phyloP scores from a whole-genome alignment of 129 eudicot genomes.

The Centella asiatica region DNA sequence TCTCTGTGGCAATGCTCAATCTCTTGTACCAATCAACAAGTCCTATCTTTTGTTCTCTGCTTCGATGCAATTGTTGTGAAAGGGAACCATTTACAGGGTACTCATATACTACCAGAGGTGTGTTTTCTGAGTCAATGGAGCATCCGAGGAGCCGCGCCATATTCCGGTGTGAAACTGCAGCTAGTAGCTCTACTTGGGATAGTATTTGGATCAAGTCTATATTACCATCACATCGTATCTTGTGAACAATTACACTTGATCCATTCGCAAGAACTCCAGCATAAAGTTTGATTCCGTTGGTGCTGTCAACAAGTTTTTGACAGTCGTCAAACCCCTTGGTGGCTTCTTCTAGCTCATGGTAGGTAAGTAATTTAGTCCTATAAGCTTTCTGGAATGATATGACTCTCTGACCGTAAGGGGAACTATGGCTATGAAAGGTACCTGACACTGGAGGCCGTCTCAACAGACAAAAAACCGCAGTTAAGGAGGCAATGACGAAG shows the following conservation, averaged over 20 bases:
- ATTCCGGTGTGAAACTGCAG: slow-evolving; percentile 47
- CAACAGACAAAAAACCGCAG: slow-evolving; percentile 45
- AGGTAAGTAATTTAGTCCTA: slow-evolving; percentile 50
- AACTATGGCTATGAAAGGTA: slow-evolving; percentile 22
- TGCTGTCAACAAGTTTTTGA: slow-evolving; percentile 34
- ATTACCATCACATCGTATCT: slow-evolving; percentile 47
- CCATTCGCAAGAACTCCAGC: slow-evolving; percentile 50
- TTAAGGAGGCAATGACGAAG: slow-evolving; percentile 38
- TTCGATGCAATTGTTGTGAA: slow-evolving; percentile 37
- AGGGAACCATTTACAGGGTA: slow-evolving; percentile 67
- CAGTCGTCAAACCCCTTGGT: slow-evolving; percentile 56
- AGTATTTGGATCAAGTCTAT: slow-evolving; percentile 50
- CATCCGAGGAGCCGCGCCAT: slow-evolving; percentile 80
- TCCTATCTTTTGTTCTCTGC: slow-evolving; percentile 26
- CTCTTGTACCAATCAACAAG: slow-evolving; percentile 69
- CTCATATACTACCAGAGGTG: slow-evolving; percentile 62
- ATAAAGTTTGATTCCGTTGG: slow-evolving; percentile 36
- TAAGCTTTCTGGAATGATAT: slow-evolving; percentile 36
- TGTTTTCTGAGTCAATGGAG: slow-evolving; percentile 60
- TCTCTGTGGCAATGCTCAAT: slow-evolving; percentile 51
- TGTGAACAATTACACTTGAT: slow-evolving; percentile 52
- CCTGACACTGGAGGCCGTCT: slow-evolving; percentile 43
- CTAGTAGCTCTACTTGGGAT: slow-evolving; percentile 47
- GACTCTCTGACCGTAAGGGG: slow-evolving; percentile 24
- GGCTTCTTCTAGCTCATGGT: slow-evolving; percentile 72